Base-by-base conservation (phyloP, 257 asterid genomes). In the Solanum lignicaule region DNA sequence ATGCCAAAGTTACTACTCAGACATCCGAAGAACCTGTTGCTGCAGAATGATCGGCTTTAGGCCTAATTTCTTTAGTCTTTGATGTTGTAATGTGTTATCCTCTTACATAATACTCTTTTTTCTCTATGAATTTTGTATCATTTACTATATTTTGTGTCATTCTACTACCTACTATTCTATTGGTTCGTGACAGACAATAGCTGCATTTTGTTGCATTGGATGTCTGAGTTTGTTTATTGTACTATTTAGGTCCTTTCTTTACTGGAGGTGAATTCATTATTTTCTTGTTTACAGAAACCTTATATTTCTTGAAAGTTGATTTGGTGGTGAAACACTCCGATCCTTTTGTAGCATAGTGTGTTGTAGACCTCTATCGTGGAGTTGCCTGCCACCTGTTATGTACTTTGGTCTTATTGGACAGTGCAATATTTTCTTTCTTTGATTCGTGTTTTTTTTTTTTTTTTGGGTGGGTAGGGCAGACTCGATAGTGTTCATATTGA, bases 11-110 rank as follows among this genome's bases (percentile, higher is more conserved):
- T 88, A 66, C 93, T 88, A 66, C 93, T 55, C 86, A 89, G 85
- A 74, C 90, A 52, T 85, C 93, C 4, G 95, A 89, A 86, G 94
- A 90, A 86, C 89, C 90, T 25, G 90, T 81, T 43, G 91, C 94
- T 6, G 91, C 90, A 87, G 74, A 62, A 73, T 69, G 73, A 86
- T 60, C 58, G 1, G 20, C 16, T 5, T 52, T 71, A 35, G 7
- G 68, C 88, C 16, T 86, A 21, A 73, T 72, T 73, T 52, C 41
- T 21, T 41, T 73, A 48, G 62, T 52, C 48, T 48, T 55, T 86
- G 38, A 46, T 72, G 88, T 72, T 68, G 83, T 73, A 66, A 68
- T 41, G 79, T 72, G 72, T 86, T 71, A 52, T 46, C 76, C 23
- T 25, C 75, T 62, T 66, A 58, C 29, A 39, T 18, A 66, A 23